These are phyloP conservation scores for Yamadazyma membranifaciens DNA, from an alignment of 1,139 yeast genomes.

Conservation along the genomic window DNA sequence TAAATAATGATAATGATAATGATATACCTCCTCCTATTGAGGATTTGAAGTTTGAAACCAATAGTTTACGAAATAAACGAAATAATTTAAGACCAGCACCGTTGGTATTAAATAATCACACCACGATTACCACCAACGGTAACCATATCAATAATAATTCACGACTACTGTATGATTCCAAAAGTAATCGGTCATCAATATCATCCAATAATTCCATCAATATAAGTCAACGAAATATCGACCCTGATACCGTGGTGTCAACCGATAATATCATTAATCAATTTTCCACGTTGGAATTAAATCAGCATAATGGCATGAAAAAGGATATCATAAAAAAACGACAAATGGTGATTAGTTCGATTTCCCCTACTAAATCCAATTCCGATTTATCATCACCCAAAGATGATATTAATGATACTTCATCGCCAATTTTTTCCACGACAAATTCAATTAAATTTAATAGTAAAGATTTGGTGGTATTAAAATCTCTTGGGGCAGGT, in stretches of 20 bases:
- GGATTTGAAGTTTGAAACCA: constrained; percentile 14
- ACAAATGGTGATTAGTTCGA: constrained; percentile 45
- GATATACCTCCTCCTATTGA: constrained; percentile 4
- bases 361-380: constrained; percentile 42
- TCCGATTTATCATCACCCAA: constrained; percentile 17
- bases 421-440: constrained; percentile 39
- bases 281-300: constrained; percentile 32
- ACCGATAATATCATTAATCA: constrained; percentile 27
- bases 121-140: constrained; percentile 11
- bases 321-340: constrained; percentile 24
- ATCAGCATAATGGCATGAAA: constrained; percentile 11
- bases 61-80: constrained; percentile 16
- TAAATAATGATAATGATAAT: constrained; percentile 20
- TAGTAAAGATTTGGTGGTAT: constrained; percentile 67
- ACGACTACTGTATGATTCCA: constrained; percentile 6
- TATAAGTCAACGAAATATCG: constrained; percentile 26
- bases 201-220: constrained; percentile 13
- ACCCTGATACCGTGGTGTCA: constrained; percentile 28
- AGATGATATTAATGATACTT: constrained; percentile 11
- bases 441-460: constrained; percentile 45
- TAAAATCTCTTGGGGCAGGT: constrained; percentile 86
- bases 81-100: constrained; percentile 24
- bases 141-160: constrained; percentile 5
- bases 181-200: constrained; percentile 4
- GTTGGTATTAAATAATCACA: constrained; percentile 14